phyloP scores from a whole-genome alignment of 108 stramenopile species.

The Cafeteria roenbergensis region DNA sequence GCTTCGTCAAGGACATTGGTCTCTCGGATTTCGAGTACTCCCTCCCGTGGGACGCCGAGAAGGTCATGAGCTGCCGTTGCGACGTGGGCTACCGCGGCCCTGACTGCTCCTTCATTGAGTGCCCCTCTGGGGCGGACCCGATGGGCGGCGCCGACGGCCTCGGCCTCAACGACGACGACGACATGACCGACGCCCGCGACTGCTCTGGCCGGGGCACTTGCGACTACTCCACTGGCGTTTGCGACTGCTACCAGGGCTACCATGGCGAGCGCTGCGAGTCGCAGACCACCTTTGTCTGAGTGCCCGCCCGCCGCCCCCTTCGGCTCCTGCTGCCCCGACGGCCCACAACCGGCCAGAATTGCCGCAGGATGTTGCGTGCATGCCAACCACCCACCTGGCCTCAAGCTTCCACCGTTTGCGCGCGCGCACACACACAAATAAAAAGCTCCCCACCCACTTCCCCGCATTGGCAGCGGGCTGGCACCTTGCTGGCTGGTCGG shows the following conservation, averaged over 20 bases:
- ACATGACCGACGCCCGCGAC: conserved; percentile 14
- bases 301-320: too few species aligned
- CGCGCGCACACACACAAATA: too few species aligned
- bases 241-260: conserved; percentile 31
- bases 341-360: too few species aligned
- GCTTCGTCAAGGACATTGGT: conserved; percentile 50
- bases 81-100: conserved; percentile 52
- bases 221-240: conserved; percentile 27
- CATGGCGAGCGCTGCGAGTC: conserved; percentile 18
- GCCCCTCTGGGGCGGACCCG: conserved; percentile 60
- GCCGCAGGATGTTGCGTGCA: too few species aligned
- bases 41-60: conserved; percentile 45
- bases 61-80: conserved; percentile 56
- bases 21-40: conserved; percentile 15
- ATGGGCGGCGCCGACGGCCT: conserved; percentile 51
- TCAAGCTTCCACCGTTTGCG: too few species aligned
- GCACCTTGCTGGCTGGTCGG: too few species aligned
- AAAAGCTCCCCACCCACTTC: too few species aligned
- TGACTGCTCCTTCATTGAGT: conserved; percentile 48
- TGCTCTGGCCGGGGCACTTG: conserved; percentile 33
- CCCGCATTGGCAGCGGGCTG: too few species aligned
- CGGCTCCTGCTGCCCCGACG: too few species aligned
- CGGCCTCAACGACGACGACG: conserved; percentile 6
- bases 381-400: too few species aligned
- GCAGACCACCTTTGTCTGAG: conserved; percentile 23